Evolutionary conservation across 2,329 filamentous ascomycete species (phyloP), one percentile per base, ranked within the genome.

Genomic region (Pestalotiopsis sp.): DNA sequence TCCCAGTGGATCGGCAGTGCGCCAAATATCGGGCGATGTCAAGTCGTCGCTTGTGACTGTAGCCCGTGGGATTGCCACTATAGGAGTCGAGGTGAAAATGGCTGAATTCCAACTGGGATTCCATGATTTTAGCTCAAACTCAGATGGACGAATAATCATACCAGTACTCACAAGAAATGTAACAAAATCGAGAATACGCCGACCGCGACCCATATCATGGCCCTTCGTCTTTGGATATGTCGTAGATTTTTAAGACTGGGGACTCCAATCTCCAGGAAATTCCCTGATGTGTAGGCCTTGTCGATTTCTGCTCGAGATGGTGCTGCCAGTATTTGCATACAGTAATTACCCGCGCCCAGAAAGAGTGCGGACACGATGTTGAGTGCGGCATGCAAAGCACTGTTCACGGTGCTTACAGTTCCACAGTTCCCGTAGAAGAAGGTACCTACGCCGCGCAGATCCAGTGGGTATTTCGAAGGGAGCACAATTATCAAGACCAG

Each of bases 281-380:
- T 17, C 17, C 62, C 62, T 31, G 60, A 31, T 4, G 52, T 23
- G 52, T 66, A 56, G 13, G 63, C 67, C 36, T 52, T 52, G 52
- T 68, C 67, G 13, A 68, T 66, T 38, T 68, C 67, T n/a, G 31
- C n/a, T 52, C 67, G 67, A 2, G 45, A 17, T 4, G 67, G 62
- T n/a, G 67, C 36, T 23, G 56, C 40, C n/a, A 68, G 62, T 12
- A 68, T 38, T 56, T 68, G 67, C 67, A 68, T 68, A 63, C 62
- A 68, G 41, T 66, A 68, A 52, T 66, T 68, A 17, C 56, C 62
- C 3, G 67, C 12, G 25, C 62, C 58, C 4, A 68, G 56, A 13
- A 68, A 56, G 3, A 68, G 14, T 5, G 41, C 13, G 14, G 67
- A 68, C 4, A 66, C 25, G n/a, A 68, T 61, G 40, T 68, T 68